Conservation (phyloP, 2,329 filamentous ascomycete genomes). For the Colletotrichum gigasporum region DNA sequence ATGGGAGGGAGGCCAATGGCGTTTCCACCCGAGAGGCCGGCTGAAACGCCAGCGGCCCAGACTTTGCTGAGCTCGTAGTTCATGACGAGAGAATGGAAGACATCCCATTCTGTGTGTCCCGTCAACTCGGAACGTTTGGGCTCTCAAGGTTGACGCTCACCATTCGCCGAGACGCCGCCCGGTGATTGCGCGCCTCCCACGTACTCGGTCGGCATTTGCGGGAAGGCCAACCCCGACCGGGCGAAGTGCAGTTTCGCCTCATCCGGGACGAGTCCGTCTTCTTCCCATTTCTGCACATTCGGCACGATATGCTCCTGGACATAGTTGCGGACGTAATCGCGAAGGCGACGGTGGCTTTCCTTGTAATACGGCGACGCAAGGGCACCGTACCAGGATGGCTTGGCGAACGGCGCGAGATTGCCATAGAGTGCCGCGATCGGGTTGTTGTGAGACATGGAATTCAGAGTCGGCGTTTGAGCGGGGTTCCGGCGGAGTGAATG, state of each 20-base stretch:
- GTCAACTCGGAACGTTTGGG: conserved; percentile 49
- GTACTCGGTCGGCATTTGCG: conserved; percentile 47
- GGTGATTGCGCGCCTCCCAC: background rate
- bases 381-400: conserved; percentile 40
- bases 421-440: background rate
- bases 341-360: conserved; percentile 65
- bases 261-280: conserved; percentile 59
- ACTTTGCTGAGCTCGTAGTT: conserved; percentile 64
- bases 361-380: conserved; percentile 66
- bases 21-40: conserved; percentile 66
- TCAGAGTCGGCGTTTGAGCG: too few species aligned
- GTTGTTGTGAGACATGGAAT: background rate
- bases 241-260: conserved; percentile 47
- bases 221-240: conserved; percentile 48
- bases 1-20: conserved; percentile 72
- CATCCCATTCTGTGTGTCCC: conserved; percentile 61
- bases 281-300: conserved; percentile 71
- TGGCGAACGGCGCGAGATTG: conserved; percentile 19
- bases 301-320: conserved; percentile 67
- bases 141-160: too few species aligned
- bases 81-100: conserved; percentile 64
- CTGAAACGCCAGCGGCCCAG: conserved; percentile 62
- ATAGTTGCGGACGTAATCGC: conserved; percentile 65
- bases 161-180: background rate
- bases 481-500: too few species aligned